Percentiles rank a stretch among this genome's conserved stretches.
Conservation (phyloP, 129 eudicot genomes). For the Apium graveolens region DNA sequence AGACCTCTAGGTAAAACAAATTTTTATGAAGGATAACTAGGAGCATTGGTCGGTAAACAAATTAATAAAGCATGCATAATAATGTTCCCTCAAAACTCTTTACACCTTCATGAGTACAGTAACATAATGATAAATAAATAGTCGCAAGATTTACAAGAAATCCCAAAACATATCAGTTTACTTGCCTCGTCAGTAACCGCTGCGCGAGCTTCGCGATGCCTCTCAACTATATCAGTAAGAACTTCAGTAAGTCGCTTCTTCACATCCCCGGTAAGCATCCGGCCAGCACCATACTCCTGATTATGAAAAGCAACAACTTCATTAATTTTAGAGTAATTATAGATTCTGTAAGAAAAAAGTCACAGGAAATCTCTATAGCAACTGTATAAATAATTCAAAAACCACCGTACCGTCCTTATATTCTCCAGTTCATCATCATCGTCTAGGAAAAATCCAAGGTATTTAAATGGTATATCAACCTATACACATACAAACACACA, state of each 20-base stretch:
- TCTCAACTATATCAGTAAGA: constrained; percentile 70
- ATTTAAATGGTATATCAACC: constrained; percentile 91
- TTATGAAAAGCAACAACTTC: not conserved
- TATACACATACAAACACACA: constrained; percentile 19
- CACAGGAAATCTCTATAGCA: not conserved
- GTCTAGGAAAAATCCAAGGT: constrained; percentile 92
- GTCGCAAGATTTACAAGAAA: not conserved
- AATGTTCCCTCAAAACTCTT: not conserved
- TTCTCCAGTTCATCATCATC: constrained; percentile 85
- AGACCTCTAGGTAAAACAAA: not conserved
- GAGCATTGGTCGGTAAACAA: not conserved
- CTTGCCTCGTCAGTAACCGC: constrained; percentile 86
- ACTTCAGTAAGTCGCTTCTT: constrained; percentile 64
- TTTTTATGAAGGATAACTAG: too few relatives aligned
- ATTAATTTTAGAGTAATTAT: not conserved
- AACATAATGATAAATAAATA: not conserved
- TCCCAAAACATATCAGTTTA: not conserved
- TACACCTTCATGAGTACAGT: not conserved
- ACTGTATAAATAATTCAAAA: not conserved
- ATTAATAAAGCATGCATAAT: not conserved
- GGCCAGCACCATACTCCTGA: constrained; percentile 92
- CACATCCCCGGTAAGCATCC: constrained; percentile 89
- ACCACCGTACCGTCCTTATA: constrained; percentile 49
- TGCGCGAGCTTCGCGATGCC: constrained; percentile 82
- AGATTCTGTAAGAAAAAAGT: not conserved